phyloP scores from a whole-genome alignment of 352 stramenopile genomes.

The Phytophthora macrochlamydospora region DNA sequence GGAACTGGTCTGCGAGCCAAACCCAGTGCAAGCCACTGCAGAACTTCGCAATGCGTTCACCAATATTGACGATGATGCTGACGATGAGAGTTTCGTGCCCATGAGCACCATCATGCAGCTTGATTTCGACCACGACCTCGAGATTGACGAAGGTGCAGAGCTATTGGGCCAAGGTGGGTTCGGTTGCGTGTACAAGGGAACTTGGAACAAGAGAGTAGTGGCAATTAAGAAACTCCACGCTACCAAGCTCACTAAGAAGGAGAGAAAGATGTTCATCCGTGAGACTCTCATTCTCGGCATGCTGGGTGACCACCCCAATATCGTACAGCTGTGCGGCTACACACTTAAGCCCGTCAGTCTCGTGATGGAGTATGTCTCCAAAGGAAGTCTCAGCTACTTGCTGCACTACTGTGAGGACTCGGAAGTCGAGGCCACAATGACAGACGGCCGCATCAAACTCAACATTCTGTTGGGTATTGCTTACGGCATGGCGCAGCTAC shows the following conservation, averaged over 20 bases:
- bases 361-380: conserved; percentile 44
- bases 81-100: conserved; percentile 15
- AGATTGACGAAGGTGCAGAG: conserved; percentile 18
- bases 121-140: conserved; percentile 27
- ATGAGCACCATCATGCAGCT: conserved; percentile 25
- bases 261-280: conserved; percentile 39
- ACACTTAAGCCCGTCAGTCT: conserved; percentile 34
- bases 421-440: conserved; percentile 42
- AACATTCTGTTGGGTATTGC: conserved; percentile 37
- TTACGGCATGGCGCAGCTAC: conserved; percentile 42
- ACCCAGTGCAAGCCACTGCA: conserved; percentile 18
- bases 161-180: conserved; percentile 37
- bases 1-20: conserved; percentile 16
- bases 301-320: conserved; percentile 45
- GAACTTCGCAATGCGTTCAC: conserved; percentile 23
- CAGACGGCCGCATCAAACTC: conserved; percentile 42
- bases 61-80: conserved; percentile 12
- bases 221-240: conserved; percentile 48
- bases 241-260: conserved; percentile 38
- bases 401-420: conserved; percentile 41
- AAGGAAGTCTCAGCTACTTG: conserved; percentile 38
- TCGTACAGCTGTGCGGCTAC: conserved; percentile 40
- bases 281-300: conserved; percentile 38
- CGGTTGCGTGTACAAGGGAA: conserved; percentile 29
- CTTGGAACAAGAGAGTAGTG: conserved; percentile 22